Evolutionary conservation across 2,329 filamentous ascomycete species (phyloP).

Genomic region (Cercospora nicotianae): DNA sequence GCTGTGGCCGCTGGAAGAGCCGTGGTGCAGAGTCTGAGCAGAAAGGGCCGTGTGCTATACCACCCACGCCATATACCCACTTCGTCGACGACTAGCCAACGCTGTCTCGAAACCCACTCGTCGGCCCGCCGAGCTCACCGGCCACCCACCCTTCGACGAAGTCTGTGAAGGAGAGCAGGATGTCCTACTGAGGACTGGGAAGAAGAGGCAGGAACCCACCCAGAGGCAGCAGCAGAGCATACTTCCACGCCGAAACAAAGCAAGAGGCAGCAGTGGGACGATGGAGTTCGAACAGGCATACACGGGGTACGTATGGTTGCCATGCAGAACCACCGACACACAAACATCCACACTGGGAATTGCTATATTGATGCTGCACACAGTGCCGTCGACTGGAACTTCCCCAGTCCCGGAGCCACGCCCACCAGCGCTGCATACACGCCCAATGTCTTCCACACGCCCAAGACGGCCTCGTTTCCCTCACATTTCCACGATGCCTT

Average conservation of each 20-base stretch:
- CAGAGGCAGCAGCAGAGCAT: constrained; percentile 14
- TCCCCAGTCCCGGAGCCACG: constrained; percentile 53
- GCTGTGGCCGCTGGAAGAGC: background rate
- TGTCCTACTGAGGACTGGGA: constrained; percentile 11
- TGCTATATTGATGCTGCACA: constrained; percentile 6
- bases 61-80: background rate
- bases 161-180: constrained; percentile 8
- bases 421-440: constrained; percentile 45
- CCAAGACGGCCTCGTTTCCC: constrained; percentile 45
- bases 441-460: constrained; percentile 47
- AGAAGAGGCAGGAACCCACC: constrained; percentile 12
- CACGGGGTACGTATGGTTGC: constrained; percentile 16
- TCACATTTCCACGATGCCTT: constrained; percentile 54
- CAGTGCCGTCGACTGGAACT: constrained; percentile 50
- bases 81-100: background rate
- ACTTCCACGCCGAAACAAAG: constrained; percentile 19
- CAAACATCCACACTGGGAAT: background rate
- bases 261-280: background rate
- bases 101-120: background rate
- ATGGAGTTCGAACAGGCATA: constrained; percentile 31
- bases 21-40: background rate
- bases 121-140: constrained; percentile 9
- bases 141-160: constrained; percentile 8
- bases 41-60: background rate
- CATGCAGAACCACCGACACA: background rate